Conservation (phyloP, 23 red algal genomes). For the Gracilaria domingensis region DNA sequence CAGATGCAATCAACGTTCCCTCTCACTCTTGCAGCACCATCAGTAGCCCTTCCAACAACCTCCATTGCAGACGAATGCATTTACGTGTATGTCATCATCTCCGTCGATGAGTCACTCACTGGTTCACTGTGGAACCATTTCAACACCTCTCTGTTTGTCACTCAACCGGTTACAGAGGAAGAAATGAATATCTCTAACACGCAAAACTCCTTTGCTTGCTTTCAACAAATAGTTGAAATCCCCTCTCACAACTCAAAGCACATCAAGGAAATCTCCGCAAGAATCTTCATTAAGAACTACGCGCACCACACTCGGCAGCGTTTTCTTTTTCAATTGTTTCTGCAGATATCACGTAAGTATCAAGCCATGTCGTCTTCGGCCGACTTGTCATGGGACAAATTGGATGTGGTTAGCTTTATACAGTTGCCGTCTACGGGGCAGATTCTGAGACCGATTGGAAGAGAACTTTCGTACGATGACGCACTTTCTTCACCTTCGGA, state of each 20-base stretch:
- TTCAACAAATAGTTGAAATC: conserved; percentile 11
- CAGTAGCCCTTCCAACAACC: not conserved
- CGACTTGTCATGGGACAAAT: not conserved
- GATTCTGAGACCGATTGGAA: conserved; percentile 18
- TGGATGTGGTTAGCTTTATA: conserved; percentile 24
- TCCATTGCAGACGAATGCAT: conserved; percentile 1
- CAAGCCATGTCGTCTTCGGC: not conserved
- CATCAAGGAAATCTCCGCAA: not conserved
- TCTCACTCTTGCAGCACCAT: not conserved
- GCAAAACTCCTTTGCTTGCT: conserved; percentile 11
- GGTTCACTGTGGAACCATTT: not conserved
- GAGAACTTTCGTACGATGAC: conserved; percentile 9
- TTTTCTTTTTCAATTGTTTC: conserved; percentile 2
- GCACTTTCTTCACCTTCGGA: not conserved
- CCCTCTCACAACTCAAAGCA: not conserved
- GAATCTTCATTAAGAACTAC: conserved; percentile 28
- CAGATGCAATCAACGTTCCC: not conserved
- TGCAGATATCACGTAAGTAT: not conserved
- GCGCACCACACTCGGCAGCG: not conserved
- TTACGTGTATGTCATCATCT: conserved; percentile 40
- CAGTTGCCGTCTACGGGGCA: conserved; percentile 20
- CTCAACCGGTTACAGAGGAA: conserved; percentile 20
- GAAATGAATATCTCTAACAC: not conserved
- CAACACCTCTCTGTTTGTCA: conserved; percentile 13
- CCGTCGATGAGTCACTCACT: not conserved